Conservation (phyloP, 139 green algal species). For the Edaphochlamys debaryana region DNA sequence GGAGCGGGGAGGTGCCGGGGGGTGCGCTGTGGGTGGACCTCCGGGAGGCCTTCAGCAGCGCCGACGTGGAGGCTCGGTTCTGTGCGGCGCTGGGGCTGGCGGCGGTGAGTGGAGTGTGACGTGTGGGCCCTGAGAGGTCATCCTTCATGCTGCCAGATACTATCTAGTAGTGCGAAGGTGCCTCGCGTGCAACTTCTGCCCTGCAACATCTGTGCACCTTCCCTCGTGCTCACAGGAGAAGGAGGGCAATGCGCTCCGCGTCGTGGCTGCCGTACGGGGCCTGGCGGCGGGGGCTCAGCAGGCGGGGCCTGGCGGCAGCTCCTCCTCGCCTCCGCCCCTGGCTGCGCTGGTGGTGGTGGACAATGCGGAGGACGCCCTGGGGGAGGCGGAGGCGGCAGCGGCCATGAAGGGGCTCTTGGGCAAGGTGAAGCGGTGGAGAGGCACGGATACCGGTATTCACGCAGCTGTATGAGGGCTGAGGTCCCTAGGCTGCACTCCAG, state of each 20-base stretch:
- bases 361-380: not conserved
- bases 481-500: no score
- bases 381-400: not conserved
- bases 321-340: not conserved
- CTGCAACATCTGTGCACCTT: not conserved
- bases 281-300: not conserved
- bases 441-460: no score
- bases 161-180: not conserved
- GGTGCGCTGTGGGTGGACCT: no score
- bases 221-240: no score
- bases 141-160: not conserved
- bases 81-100: not conserved
- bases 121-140: not conserved
- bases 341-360: slow-evolving; percentile 11
- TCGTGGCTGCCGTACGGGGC: not conserved
- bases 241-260: not conserved
- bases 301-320: not conserved
- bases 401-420: no score
- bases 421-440: no score
- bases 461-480: no score
- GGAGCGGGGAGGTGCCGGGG: slow-evolving; percentile 1
- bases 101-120: not conserved
- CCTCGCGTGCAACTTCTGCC: not conserved
- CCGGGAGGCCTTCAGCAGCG: no score
- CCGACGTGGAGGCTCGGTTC: no score